Percentiles rank a stretch among this genome's conserved stretches.
phyloP scores from a whole-genome alignment of 2,329 filamentous ascomycete genomes.

The Sporothrix globosa region DNA sequence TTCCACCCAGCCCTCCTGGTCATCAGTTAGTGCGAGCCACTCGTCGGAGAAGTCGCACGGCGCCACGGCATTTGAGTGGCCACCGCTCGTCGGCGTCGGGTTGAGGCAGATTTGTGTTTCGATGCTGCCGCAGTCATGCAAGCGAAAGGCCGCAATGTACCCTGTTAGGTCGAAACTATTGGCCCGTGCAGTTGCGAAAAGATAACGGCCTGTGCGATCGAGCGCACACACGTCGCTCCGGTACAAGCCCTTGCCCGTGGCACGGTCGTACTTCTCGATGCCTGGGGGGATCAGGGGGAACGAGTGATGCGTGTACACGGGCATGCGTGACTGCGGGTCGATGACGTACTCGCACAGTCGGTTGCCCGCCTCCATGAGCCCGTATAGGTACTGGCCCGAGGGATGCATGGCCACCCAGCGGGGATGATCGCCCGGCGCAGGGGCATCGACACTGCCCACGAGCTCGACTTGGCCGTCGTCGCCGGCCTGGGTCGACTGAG shows the following conservation, averaged over 20 bases:
- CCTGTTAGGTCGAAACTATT: slow-evolving; percentile 77
- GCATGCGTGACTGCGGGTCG: slow-evolving; percentile 71
- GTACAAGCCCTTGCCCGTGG: slow-evolving; percentile 62
- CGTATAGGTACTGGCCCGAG: slow-evolving; percentile 77
- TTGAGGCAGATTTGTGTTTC: slow-evolving; percentile 79
- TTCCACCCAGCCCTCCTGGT: slow-evolving; percentile 84
- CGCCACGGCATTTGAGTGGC: slow-evolving; percentile 85
- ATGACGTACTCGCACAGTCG: slow-evolving; percentile 79
- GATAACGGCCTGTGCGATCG: slow-evolving; percentile 68
- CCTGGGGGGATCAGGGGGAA: slow-evolving; percentile 82
- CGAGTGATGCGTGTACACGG: slow-evolving; percentile 74
- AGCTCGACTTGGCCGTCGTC: slow-evolving; percentile 65
- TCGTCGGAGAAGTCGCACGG: slow-evolving; percentile 84
- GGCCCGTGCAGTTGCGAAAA: slow-evolving; percentile 82
- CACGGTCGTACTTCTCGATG: slow-evolving; percentile 52
- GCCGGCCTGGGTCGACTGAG: slow-evolving; percentile 42
- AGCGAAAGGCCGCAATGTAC: slow-evolving; percentile 79
- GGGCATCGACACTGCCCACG: slow-evolving; percentile 73
- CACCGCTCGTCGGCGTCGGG: slow-evolving; percentile 83
- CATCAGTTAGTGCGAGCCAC: slow-evolving; percentile 87
- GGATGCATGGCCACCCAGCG: slow-evolving; percentile 87
- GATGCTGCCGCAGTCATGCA: slow-evolving; percentile 69
- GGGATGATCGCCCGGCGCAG: slow-evolving; percentile 73
- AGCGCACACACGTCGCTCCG: slow-evolving; percentile 82
- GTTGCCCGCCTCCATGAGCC: slow-evolving; percentile 88